Conservation (phyloP, 176 grass and related monocot genomes). For the Puya raimondii region DNA sequence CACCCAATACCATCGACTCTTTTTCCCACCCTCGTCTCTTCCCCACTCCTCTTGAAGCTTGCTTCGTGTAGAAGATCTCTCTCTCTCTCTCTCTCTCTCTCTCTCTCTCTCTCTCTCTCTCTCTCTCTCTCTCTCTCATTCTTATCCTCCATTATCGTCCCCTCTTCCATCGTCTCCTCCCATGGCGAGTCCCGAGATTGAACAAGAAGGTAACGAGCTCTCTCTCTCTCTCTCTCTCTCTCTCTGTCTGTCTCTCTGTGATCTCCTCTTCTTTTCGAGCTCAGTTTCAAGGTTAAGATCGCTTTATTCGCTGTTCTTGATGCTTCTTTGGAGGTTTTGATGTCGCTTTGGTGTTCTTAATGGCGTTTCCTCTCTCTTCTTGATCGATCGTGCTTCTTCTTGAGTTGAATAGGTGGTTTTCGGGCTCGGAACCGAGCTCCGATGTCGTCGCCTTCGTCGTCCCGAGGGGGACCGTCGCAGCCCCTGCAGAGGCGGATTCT, state of each 20-base stretch:
- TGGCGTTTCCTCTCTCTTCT: neutral
- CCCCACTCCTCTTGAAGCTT: too few species aligned
- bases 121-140: neutral
- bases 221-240: neutral
- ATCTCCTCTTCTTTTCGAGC: neutral
- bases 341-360: neutral
- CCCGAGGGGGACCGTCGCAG: conserved; percentile 28
- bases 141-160: neutral
- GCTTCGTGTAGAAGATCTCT: too few species aligned
- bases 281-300: neutral
- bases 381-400: neutral
- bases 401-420: neutral
- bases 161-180: neutral
- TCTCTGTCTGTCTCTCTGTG: neutral
- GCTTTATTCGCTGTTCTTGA: neutral
- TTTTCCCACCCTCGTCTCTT: too few species aligned
- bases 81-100: neutral
- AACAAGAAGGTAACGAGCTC: neutral
- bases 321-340: neutral
- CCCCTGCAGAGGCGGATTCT: conserved; percentile 35
- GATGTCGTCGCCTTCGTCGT: conserved; percentile 20
- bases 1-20: conserved; percentile 13
- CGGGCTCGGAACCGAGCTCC: neutral
- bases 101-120: neutral
- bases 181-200: neutral